Base-by-base conservation (phyloP, 1,139 yeast species). In the Pichia sp. region DNA sequence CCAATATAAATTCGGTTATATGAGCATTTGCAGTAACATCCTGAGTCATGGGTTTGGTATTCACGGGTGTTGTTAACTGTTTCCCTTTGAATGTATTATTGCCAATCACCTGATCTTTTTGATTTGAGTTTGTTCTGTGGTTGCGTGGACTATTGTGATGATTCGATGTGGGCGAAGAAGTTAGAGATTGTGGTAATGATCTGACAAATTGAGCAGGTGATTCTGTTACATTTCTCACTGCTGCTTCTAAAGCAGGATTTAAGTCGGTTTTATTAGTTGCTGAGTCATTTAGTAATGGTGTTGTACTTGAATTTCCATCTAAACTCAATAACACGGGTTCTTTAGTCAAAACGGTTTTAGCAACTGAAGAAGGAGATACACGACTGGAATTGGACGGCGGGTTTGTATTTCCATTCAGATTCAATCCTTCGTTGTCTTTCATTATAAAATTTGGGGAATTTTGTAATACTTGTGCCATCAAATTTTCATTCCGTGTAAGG, bases 401-500 rank as follows among this genome's bases (percentile, higher is more conserved):
- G 16, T 31, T 31, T 10, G 11, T 34, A n/a, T 1, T n/a, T 11
- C 8, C 11, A 16, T 34, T 34, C 11, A 11, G 8, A 7, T 9
- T 11, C 8, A n/a, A n/a, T 6, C n/a, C 7, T 34, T n/a, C 7
- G 2, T 6, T 8, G 10, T 33, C 9, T 38, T 26, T 33, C 41
- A 27, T 16, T 40, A 27, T n/a, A 37, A 11, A 38, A 23, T 39
- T 40, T 8, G 8, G 8, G 8, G 33, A 31, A 5, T 51, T 47
- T 32, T 68, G 77, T 45, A 81, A 61, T 1, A 83, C 86, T 51
- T 79, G 81, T 0, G 87, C 79, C 39, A 82, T 72, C 8, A 83
- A 62, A 29, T 77, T 73, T 64, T 78, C 95, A 64, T 82, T 84
- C 53, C 81, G 72, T 36, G 86, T 81, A 33, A 86, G 64, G 65